Base-by-base conservation (phyloP, 805 yeast genomes). In the Nakazawaea ambrosiae region DNA sequence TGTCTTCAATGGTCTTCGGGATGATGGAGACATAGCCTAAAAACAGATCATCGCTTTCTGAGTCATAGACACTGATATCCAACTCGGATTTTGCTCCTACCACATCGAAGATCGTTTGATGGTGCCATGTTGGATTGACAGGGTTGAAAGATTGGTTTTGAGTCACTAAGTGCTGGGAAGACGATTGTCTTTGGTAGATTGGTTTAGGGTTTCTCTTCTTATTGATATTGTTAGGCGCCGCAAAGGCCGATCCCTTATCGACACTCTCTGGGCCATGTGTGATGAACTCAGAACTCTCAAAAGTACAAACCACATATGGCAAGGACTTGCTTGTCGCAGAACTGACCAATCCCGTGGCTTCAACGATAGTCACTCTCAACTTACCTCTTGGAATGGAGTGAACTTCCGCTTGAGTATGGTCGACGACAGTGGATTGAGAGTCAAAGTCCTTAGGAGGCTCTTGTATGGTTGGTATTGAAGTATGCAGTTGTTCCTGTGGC, bases 21-120 rank as follows among this genome's bases (percentile, higher is more conserved):
- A 66, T 68, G 36, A 87, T 65, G 47, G 85, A 68, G 14, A 83
- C 81, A 51, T 84, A 92, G 20, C 98, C 98, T 50, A 90, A 64
- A 49, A 89, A 90, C 35, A 78, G 71, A 54, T 90, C 97, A 52
- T 82, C 82, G 48, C 74, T 70, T 20, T 78, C 76, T 6, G 88
- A 79, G 58, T 90, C 98, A 61, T 90, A 92, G 23, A 92, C 78
- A n/a, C 92, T 82, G 37, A 92, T 77, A 51, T 87, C 95, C 43
- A 92, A 67, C 54, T 84, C 94, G 2, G 95, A 80, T 48, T 72
- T 77, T 29, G 81, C 78, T 14, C 90, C 94, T 28, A 87, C 75
- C 31, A 92, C 96, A 57, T 90, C 98, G 54, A 92, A 90, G 10
- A 78, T 76, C 11, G 97, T 90, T 55, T 87, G 87, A 58, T 89